Evolutionary conservation across 1,139 yeast species (phyloP).

Genomic region (Diutina pseudorugosa): DNA sequence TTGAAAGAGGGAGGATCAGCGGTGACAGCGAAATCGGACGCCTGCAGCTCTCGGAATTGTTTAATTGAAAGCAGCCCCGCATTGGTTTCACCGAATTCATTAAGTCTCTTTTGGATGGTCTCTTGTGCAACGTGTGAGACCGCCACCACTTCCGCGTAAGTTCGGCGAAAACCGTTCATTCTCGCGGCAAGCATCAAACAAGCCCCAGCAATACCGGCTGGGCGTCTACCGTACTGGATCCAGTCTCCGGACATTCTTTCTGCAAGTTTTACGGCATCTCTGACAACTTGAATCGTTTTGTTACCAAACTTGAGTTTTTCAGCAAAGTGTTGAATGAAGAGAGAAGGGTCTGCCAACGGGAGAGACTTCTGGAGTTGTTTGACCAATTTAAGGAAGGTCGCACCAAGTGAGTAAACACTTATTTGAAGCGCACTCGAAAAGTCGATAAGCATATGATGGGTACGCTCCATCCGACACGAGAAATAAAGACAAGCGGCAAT

Average conservation of each 20-base stretch:
- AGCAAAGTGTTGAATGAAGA: constrained; percentile 89
- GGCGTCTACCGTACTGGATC: constrained; percentile 94
- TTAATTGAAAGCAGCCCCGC: constrained; percentile 65
- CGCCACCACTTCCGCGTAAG: constrained; percentile 88
- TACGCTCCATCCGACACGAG: constrained; percentile 83
- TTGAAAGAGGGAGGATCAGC: constrained; percentile 75
- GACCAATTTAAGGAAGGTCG: constrained; percentile 86
- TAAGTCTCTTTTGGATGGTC: constrained; percentile 78
- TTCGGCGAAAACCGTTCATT: constrained; percentile 87
- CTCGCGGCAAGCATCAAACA: constrained; percentile 86
- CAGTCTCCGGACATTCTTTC: constrained; percentile 90
- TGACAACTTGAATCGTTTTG: constrained; percentile 59
- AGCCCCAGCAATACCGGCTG: constrained; percentile 98
- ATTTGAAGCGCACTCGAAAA: constrained; percentile 83
- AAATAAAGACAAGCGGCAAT: constrained; percentile 89
- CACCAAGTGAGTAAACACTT: constrained; percentile 89
- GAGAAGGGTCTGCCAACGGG: constrained; percentile 88
- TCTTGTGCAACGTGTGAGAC: constrained; percentile 94
- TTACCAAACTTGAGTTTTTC: constrained; percentile 72
- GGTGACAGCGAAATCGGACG: constrained; percentile 10
- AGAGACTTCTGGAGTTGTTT: constrained; percentile 60
- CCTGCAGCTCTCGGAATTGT: constrained; percentile 45
- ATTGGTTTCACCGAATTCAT: constrained; percentile 72
- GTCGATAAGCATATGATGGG: constrained; percentile 93
- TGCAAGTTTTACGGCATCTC: constrained; percentile 79